phyloP scores from a whole-genome alignment of 2,329 filamentous ascomycete genomes.

The Phaeosphaeria sp. region DNA sequence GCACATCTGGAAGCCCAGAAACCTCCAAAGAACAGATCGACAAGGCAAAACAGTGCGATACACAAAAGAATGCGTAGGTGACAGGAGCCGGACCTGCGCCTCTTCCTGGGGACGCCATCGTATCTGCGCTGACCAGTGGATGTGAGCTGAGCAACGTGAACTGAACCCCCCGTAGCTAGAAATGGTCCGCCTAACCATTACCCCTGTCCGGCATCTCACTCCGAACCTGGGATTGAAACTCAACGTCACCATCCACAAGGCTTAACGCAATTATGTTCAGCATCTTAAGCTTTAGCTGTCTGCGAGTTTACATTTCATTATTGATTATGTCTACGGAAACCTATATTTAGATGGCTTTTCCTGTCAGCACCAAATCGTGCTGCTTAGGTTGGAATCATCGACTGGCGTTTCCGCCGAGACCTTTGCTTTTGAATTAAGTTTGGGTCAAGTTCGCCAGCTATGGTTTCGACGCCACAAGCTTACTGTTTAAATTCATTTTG shows the following conservation, averaged over 20 bases:
- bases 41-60: neutral
- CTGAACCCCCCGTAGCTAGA: neutral
- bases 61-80: slow-evolving; percentile 1
- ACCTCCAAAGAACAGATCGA: slow-evolving; percentile 1
- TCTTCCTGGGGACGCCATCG: neutral
- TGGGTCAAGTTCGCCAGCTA: neutral
- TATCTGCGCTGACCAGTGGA: slow-evolving; percentile 2
- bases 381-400: too few relatives aligned
- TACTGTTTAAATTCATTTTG: neutral
- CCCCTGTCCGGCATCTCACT: neutral
- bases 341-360: too few relatives aligned
- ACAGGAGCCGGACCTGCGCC: slow-evolving; percentile 1
- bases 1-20: neutral
- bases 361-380: too few relatives aligned
- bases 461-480: neutral
- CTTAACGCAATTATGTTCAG: neutral
- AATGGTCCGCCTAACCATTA: neutral
- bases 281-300: neutral
- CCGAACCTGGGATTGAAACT: neutral
- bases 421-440: neutral
- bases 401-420: neutral
- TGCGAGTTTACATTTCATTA: too few relatives aligned
- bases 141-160: slow-evolving; percentile 7
- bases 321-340: too few relatives aligned
- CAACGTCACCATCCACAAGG: neutral